Percentiles rank a stretch among this genome's conserved stretches.
Conservation (phyloP, 2,329 filamentous ascomycete species). For the Harringtonia aguacate region DNA sequence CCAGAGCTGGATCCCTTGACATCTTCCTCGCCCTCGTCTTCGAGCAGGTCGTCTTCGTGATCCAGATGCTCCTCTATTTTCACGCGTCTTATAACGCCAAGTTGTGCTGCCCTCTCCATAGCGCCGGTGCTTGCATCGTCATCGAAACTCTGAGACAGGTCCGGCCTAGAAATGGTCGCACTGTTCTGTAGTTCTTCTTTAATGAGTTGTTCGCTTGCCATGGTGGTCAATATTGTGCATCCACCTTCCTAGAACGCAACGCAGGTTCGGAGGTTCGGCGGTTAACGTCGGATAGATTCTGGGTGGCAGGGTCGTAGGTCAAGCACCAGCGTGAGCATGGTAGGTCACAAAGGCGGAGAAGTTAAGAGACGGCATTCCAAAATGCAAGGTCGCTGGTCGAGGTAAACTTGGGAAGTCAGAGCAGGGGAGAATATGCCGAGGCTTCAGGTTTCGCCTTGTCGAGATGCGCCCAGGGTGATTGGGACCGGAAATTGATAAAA, state of each 20-base stretch:
- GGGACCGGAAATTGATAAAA: background rate
- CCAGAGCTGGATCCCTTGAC: too few species aligned
- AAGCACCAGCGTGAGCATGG: conserved; percentile 9
- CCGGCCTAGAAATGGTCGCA: conserved; percentile 38
- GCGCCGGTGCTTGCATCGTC: conserved; percentile 22
- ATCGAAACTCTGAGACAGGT: conserved; percentile 14
- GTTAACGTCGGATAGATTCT: conserved; percentile 2
- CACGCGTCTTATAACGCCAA: conserved; percentile 16
- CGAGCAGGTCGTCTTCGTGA: conserved; percentile 30
- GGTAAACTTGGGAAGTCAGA: background rate
- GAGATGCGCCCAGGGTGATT: conserved; percentile 9
- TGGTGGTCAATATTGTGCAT: conserved; percentile 13
- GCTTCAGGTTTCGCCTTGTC: background rate
- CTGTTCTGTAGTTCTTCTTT: conserved; percentile 49
- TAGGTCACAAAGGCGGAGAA: background rate
- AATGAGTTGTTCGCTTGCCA: conserved; percentile 42
- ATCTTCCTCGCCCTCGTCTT: conserved; percentile 17
- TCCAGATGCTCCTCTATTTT: conserved; percentile 27
- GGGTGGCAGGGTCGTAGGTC: background rate
- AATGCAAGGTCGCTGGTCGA: background rate
- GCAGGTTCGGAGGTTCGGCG: too few species aligned
- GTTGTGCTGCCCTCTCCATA: conserved; percentile 13
- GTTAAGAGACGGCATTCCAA: conserved; percentile 5
- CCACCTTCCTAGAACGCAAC: background rate
- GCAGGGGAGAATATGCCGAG: background rate